phyloP scores from a whole-genome alignment of 495 filamentous ascomycete species.

The Penicillium paxilli region DNA sequence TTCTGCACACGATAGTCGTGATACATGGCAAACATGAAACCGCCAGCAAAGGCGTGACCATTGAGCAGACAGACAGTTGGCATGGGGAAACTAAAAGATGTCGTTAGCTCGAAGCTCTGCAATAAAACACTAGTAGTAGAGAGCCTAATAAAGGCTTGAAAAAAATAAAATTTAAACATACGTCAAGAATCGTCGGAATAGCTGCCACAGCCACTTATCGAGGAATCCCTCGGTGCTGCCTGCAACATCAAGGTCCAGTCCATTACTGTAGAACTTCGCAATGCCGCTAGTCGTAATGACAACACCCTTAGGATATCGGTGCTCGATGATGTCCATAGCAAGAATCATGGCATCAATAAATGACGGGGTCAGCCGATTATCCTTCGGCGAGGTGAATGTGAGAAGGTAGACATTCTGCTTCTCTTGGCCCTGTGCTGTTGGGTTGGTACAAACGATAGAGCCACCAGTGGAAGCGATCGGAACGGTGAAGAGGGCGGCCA shows the following conservation, averaged over 20 bases:
- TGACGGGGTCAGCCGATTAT: slow-evolving; percentile 70
- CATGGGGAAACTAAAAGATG: slow-evolving; percentile 64
- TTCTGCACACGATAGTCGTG: slow-evolving; percentile 82
- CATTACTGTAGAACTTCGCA: slow-evolving; percentile 80
- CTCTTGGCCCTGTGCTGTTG: slow-evolving; percentile 33
- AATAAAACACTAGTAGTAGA: too few relatives aligned
- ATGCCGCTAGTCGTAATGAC: slow-evolving; percentile 73
- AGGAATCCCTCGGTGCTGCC: slow-evolving; percentile 51
- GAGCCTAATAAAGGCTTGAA: too few relatives aligned
- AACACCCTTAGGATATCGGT: slow-evolving; percentile 64
- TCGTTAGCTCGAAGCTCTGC: slow-evolving; percentile 1
- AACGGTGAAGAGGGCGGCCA: slow-evolving; percentile 44
- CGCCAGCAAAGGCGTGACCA: slow-evolving; percentile 80
- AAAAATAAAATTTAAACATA: too few relatives aligned
- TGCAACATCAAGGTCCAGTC: slow-evolving; percentile 65
- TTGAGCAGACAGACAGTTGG: slow-evolving; percentile 77
- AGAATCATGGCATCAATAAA: slow-evolving; percentile 66
- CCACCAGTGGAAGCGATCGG: slow-evolving; percentile 49
- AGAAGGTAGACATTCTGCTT: slow-evolving; percentile 63
- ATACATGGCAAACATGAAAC: slow-evolving; percentile 79
- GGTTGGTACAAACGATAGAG: slow-evolving; percentile 56
- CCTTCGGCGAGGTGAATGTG: slow-evolving; percentile 66
- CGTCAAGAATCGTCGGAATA: slow-evolving; percentile 63
- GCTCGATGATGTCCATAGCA: slow-evolving; percentile 72
- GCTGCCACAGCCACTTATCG: slow-evolving; percentile 53